Conservation (phyloP, 306 rosid genomes). For the Betula pendula region DNA sequence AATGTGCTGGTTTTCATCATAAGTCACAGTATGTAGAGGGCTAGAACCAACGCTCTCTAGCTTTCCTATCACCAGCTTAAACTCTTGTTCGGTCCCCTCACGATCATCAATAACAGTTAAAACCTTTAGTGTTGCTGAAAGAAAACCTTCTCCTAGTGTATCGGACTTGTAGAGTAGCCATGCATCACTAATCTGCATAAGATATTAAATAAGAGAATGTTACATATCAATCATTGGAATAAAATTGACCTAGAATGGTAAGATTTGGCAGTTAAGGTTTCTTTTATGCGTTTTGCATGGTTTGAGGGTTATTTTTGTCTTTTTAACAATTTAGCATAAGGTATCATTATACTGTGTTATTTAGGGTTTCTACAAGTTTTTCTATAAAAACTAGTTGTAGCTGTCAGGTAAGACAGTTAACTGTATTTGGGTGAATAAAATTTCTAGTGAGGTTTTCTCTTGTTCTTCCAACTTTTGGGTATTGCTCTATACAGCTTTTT, state of each 20-base stretch:
- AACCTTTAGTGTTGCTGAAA: slow-evolving; percentile 85
- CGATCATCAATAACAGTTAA: slow-evolving; percentile 91
- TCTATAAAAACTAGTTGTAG: no score
- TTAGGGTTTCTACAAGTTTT: no score
- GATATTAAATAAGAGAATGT: slow-evolving; percentile 14
- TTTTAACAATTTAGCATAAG: no score
- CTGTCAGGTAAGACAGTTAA: no score
- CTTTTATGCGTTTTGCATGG: no score
- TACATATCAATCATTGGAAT: not conserved
- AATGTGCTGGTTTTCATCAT: slow-evolving; percentile 39
- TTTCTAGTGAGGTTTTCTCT: no score
- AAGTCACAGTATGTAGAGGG: slow-evolving; percentile 32
- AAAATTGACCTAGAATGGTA: not conserved
- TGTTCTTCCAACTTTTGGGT: no score
- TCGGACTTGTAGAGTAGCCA: slow-evolving; percentile 89
- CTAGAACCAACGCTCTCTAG: slow-evolving; percentile 52
- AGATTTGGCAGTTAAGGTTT: no score
- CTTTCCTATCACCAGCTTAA: slow-evolving; percentile 88
- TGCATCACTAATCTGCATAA: slow-evolving; percentile 70
- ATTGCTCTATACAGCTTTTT: no score
- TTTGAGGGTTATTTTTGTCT: no score
- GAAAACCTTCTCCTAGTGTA: slow-evolving; percentile 74
- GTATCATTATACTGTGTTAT: no score
- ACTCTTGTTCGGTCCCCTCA: slow-evolving; percentile 80
- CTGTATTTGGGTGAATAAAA: no score